These are phyloP conservation scores for Kalanchoe fedtschenkoi DNA, from an alignment of 164 flowering plant species.

Conservation along the genomic window DNA sequence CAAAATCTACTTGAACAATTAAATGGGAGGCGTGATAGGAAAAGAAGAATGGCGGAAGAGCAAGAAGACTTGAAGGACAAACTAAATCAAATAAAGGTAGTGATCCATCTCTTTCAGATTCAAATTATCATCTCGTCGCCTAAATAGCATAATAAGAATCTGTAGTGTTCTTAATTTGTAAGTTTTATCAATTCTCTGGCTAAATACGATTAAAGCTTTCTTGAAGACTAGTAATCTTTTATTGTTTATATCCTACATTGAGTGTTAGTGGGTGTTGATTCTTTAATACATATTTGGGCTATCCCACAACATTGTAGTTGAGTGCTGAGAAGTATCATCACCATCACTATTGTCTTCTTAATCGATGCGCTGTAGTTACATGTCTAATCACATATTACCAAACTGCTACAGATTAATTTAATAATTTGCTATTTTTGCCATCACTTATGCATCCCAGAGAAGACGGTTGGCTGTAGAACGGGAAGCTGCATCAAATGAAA, in stretches of 20 bases:
- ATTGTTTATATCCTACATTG: too few relatives aligned
- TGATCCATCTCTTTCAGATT: not conserved
- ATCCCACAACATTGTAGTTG: not conserved
- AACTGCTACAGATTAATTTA: not conserved
- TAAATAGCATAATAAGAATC: too few relatives aligned
- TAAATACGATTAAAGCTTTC: too few relatives aligned
- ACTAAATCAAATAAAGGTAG: slow-evolving; percentile 43
- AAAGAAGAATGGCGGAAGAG: slow-evolving; percentile 41
- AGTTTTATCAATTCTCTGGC: too few relatives aligned
- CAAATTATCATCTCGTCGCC: too few relatives aligned
- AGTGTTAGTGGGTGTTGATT: too few relatives aligned
- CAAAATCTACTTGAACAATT: slow-evolving; percentile 21
- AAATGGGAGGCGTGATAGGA: slow-evolving; percentile 22
- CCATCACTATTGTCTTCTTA: not conserved
- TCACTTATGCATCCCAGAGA: slow-evolving; percentile 27
- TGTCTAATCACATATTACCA: not conserved
- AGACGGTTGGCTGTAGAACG: slow-evolving; percentile 41
- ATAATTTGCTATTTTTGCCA: not conserved
- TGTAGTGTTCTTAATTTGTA: too few relatives aligned
- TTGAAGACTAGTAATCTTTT: too few relatives aligned
- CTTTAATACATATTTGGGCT: too few relatives aligned
- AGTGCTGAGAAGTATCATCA: not conserved
- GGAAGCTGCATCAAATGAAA: slow-evolving; percentile 29
- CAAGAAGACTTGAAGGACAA: slow-evolving; percentile 22
- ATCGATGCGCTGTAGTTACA: not conserved